Base-by-base conservation (phyloP, 306 rosid species). In the Casuarina glauca region DNA sequence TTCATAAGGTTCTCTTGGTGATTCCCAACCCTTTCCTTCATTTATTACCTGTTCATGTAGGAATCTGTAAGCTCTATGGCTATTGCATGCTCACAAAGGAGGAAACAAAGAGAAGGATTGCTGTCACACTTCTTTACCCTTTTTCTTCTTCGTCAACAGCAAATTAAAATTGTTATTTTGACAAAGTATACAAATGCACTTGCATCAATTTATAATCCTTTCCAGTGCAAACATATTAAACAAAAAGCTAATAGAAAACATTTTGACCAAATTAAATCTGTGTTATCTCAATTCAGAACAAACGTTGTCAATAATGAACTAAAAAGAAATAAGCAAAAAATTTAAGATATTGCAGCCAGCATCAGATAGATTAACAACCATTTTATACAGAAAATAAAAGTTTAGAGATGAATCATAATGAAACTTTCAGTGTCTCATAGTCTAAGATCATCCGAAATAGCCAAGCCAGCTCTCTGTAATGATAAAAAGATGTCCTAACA, bases 21-120 rank as follows among this genome's bases (percentile, higher is more conserved):
- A 91, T 86, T 96, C 99, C 99, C 99, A 96, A 57, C 98, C 98
- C 88, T 90, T 87, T 58, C 99, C 99, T 80, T 91, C 98, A 69
- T 63, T 69, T 63, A 88, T 81, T 48, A 96, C 87, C 99, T 96
- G 84, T 74, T 81, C 60, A 79, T 36, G 39, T 9, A 42, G 71
- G 71, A 67, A 6, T 42, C 50, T 41, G 10, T 42, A 67, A 42
- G 64, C 16, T 15, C 44, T 67, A 41, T 16, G 42, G 49, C 16
- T n/a, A 67, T 67, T 17, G 15, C 71, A 67, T 42, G 12, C 71
- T 67, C 42, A 17, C 71, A 15, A 0, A 36, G 13, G 12, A 38
- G 8, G 9, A 0, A 6, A 20, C 4, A 58, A 26, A 64, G 9
- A 38, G 70, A 7, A 12, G 16, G 4, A 67, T 1, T 1, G 35